phyloP scores from a whole-genome alignment of 2,329 filamentous ascomycete species.

The Exophiala sideris region DNA sequence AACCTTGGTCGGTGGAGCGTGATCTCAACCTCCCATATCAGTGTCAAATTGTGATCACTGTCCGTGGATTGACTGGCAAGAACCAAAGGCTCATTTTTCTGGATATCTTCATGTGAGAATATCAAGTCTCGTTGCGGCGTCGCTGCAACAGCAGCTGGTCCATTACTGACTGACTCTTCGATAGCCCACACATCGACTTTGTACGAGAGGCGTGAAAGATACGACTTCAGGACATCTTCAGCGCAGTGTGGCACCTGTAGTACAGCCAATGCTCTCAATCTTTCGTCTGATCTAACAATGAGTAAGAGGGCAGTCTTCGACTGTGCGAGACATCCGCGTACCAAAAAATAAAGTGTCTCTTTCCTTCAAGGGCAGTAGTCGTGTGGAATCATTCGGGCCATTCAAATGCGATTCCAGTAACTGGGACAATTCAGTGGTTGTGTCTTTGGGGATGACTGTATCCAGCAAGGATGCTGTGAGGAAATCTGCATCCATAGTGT shows the following conservation, averaged over 20 bases:
- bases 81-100: constrained; percentile 43
- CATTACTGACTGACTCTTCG: constrained; percentile 32
- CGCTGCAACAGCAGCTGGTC: constrained; percentile 30
- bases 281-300: constrained; percentile 54
- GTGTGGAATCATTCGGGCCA: constrained; percentile 40
- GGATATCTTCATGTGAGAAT: constrained; percentile 38
- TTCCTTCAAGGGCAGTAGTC: constrained; percentile 48
- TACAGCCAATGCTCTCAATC: constrained; percentile 49
- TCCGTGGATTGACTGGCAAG: constrained; percentile 43
- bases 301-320: constrained; percentile 41
- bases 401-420: constrained; percentile 31
- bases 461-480: constrained; percentile 42
- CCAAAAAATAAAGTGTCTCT: constrained; percentile 47
- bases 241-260: constrained; percentile 51
- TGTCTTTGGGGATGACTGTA: constrained; percentile 43
- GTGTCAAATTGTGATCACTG: constrained; percentile 37
- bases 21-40: constrained; percentile 44
- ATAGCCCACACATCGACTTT: constrained; percentile 50
- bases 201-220: constrained; percentile 49
- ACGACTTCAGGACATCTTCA: constrained; percentile 46
- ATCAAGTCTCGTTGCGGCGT: constrained; percentile 40
- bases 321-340: constrained; percentile 1
- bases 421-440: constrained; percentile 22
- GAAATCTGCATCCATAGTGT: constrained; percentile 37
- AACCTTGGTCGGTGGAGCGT: constrained; percentile 47